Evolutionary conservation across 495 filamentous ascomycete species (phyloP), one percentile per base, ranked within the genome.

Genomic region (Neurospora tetraspora): DNA sequence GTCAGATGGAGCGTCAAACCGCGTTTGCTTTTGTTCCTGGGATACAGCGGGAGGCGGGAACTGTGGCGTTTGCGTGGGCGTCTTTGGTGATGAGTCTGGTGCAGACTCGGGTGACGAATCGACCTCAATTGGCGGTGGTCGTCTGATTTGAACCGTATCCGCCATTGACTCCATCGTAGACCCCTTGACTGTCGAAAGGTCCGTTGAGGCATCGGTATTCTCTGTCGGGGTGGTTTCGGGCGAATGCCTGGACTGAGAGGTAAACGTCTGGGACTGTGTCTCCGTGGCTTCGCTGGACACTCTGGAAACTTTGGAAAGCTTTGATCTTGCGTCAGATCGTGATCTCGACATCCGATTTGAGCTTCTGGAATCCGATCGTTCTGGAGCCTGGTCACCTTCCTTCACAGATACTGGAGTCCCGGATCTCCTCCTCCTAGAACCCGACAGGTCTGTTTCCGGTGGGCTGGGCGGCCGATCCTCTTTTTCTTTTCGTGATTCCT

Each of bases 1-100:
- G 27, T 82, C 78, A 20, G 83, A 72, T 70, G 76, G 69, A 16
- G 39, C 72, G 65, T 79, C 74, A 71, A 79, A 78, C 70, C 59
- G 68, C 42, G 72, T 71, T n/a, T 72, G 43, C 69, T 84, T 84
- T 42, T 80, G 78, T 69, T 83, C 75, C 7, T 78, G 71, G 36
- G 82, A 79, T 10, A 73, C 69, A 11, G 77, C 77, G 10, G 81
- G 78, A 16, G 83, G 81, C 1, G 85, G 83, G 47, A 86, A 88
- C 27, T 85, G 81, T n/a, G 82, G 82, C 27, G 84, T 85, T 45
- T 84, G 82, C 7, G 85, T 88, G 5, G 88, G 88, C 16, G 88
- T 89, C 76, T 84, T 85, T 2, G 88, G 88, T 16, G 88, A 88
- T 2, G 86, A 87, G 73, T 89, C 86, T 27, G 81, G 82, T 20